Evolutionary conservation across 768 basidiomycete species (phyloP).

Genomic region (Tubosaeta sp.): DNA sequence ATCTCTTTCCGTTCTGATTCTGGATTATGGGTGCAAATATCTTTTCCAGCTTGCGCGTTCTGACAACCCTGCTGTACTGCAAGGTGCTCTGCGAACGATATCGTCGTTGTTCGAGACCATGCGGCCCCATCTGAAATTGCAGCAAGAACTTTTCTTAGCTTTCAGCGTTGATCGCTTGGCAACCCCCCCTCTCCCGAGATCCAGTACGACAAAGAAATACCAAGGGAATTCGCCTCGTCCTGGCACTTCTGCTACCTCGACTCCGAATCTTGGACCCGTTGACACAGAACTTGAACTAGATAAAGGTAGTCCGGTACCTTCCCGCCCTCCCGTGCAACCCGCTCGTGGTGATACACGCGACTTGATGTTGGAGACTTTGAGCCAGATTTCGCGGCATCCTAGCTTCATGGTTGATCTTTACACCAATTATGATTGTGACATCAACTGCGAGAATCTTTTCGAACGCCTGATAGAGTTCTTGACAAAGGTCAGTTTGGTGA

Average conservation of each 20-base stretch:
- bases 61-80: slow-evolving; percentile 76
- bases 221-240: slow-evolving; percentile 47
- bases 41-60: slow-evolving; percentile 95
- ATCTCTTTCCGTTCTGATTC: slow-evolving; percentile 69
- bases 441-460: slow-evolving; percentile 94
- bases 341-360: slow-evolving; percentile 86
- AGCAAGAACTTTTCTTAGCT: slow-evolving; percentile 91
- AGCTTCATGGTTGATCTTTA: slow-evolving; percentile 96
- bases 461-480: slow-evolving; percentile 86
- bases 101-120: slow-evolving; percentile 87
- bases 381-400: slow-evolving; percentile 73
- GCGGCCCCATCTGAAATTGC: slow-evolving; percentile 81
- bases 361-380: slow-evolving; percentile 83
- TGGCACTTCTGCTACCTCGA: slow-evolving; percentile 44
- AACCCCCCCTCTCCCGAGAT: slow-evolving; percentile 40
- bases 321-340: slow-evolving; percentile 62
- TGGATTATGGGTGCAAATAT: slow-evolving; percentile 92
- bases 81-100: slow-evolving; percentile 77
- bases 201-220: slow-evolving; percentile 29
- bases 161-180: slow-evolving; percentile 91
- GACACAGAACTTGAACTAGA: slow-evolving; percentile 42
- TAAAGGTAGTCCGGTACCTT: slow-evolving; percentile 45
- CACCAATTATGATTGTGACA: slow-evolving; percentile 95
- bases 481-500: slow-evolving; percentile 57
- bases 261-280: slow-evolving; percentile 39